Base-by-base conservation (phyloP, 257 asterid genomes). In the Solanum pennellii region DNA sequence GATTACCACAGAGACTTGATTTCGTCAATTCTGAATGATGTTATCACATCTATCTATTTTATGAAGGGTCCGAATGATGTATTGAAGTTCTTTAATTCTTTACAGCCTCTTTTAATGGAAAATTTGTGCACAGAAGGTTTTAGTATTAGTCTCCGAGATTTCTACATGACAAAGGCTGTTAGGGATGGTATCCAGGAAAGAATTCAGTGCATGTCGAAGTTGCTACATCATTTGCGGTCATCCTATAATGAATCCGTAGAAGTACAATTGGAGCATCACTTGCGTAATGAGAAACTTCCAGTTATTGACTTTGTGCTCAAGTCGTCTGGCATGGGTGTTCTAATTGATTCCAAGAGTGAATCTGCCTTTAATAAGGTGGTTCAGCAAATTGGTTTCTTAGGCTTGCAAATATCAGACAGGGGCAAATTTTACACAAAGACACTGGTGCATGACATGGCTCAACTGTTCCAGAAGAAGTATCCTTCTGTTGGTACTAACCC, bases 371-470 rank as follows among this genome's bases (percentile, higher is more conserved):
- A 85, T 92, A 97, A 96, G 92, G 98, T 97, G 47, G 98, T 96
- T 89, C 99, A 97, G 89, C 99, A 97, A 89, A 91, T 96, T 87
- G 99, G 98, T 8, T 97, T 95, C 90, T 84, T 95, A 86, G 99
- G 99, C 25, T 35, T 94, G 79, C 99, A 97, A 56, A 88, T 97
- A 62, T 90, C 97, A 10, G 89, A 92, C 72, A 92, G 83, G 89
- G 99, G 98, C 31, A 95, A 95, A 88, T 94, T 94, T 87, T 97
- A 97, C 74, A 82, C 99, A 9, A 92, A 90, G 88, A 91, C 92
- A 6, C 88, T 97, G 93, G 96, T 96, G 12, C 86, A 90, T 89
- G 99, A 94, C 79, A 90, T 95, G 94, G 93, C 95, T 27, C 89
- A 90, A 39, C 88, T 95, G 21, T 97, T 94, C 89, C 91, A 52